Evolutionary conservation across 106 monocot genomes (phyloP), one percentile per base, ranked within the genome.

Genomic region (Allium sativum): DNA sequence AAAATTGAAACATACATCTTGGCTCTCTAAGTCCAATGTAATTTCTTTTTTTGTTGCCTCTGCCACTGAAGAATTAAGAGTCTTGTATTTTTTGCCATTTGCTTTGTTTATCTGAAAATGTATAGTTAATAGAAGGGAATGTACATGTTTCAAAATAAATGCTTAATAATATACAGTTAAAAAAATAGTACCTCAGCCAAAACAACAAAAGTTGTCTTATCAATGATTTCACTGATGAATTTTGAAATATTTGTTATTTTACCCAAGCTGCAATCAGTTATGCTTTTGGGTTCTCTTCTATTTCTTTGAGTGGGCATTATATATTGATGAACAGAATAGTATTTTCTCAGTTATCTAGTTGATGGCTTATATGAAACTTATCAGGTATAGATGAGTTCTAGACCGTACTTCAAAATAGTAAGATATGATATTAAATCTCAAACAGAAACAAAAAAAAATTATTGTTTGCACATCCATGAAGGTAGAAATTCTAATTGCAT

Each of bases 1-100:
- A n/a, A n/a, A n/a, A n/a, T n/a, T n/a, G n/a, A n/a, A n/a, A 86
- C 89, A 81, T 52, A 94, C 94, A 12, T 72, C 66, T 56, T 72
- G 63, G 61, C 72, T 81, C 56, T 86, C 78, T 66, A 94, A 70
- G 76, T 94, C 89, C 18, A 79, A 73, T 53, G 66, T 59, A 19
- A 86, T 52, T 4, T 42, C 63, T 66, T 40, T 76, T 59, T 64
- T 90, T 18, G 86, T 71, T 45, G 62, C 70, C 50, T 86, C 89
- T 10, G 81, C 19, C 6, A 81, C 19, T 44, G 78, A 65, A 65
- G 66, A 21, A 56, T 52, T 70, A 53, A 56, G 47, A 57, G 52
- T 42, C 56, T 77, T 67, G 48, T 56, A 48, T 31, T 70, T 45
- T 52, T 73, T 21, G 64, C 57, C 69, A 15, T 48, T 65, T 52